Percentiles rank a stretch among this genome's conserved stretches.
These are phyloP conservation scores for Termitomyces sp. DNA, from an alignment of 768 basidiomycete genomes.

Conservation along the genomic window DNA sequence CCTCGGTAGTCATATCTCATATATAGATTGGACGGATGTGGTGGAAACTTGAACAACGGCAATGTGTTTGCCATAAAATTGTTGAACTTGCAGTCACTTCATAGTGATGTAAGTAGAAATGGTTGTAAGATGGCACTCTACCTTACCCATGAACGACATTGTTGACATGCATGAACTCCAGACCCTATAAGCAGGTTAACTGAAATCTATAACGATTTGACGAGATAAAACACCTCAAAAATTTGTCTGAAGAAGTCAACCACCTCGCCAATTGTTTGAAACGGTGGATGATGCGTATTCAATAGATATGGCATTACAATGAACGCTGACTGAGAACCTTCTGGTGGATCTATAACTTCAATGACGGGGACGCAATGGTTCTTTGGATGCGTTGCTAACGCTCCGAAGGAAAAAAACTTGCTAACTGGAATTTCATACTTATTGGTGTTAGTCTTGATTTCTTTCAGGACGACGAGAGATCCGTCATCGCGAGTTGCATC, in stretches of 20 bases:
- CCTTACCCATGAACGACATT: neutral
- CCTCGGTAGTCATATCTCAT: neutral
- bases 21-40: neutral
- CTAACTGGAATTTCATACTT: neutral
- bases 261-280: neutral
- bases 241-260: neutral
- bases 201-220: neutral
- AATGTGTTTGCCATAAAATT: neutral
- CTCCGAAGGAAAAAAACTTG: neutral
- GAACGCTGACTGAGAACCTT: neutral
- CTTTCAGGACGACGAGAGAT: neutral
- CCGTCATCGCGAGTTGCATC: neutral
- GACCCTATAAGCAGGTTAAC: neutral
- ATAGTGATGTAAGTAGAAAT: too few relatives aligned
- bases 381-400: neutral
- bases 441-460: neutral
- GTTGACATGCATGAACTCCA: neutral
- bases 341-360: neutral
- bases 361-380: neutral
- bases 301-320: neutral
- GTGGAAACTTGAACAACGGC: slow-evolving; percentile 3
- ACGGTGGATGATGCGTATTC: neutral
- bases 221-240: neutral
- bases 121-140: neutral
- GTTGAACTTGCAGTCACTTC: neutral